Conservation (phyloP, 768 basidiomycete genomes). For the Auricularia auricula-judae region DNA sequence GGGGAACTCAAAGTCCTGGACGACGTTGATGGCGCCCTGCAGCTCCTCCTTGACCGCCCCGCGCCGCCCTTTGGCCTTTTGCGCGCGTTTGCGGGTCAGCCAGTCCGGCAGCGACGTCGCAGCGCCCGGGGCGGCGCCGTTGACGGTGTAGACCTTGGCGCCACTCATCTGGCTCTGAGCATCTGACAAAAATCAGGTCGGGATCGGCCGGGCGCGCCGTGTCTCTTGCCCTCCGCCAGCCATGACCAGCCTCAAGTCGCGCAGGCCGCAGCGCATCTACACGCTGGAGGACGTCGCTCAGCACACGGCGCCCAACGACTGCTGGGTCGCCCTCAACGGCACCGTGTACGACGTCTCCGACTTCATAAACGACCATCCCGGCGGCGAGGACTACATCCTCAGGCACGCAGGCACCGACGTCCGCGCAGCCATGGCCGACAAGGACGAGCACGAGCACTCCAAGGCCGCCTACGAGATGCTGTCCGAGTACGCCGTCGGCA, state of each 20-base stretch:
- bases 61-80: constrained; percentile 51
- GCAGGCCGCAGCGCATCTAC: constrained; percentile 28
- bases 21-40: constrained; percentile 79
- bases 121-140: constrained; percentile 78
- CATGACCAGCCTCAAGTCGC: not conserved
- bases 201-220: not conserved
- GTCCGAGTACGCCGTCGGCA: constrained; percentile 77
- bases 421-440: constrained; percentile 68
- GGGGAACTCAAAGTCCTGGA: constrained; percentile 95
- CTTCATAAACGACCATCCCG: constrained; percentile 85
- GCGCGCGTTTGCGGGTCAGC: constrained; percentile 65
- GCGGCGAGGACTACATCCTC: constrained; percentile 86
- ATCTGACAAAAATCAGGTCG: no score
- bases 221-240: not conserved
- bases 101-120: constrained; percentile 92
- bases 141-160: constrained; percentile 86
- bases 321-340: constrained; percentile 73
- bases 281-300: constrained; percentile 59
- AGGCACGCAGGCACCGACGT: constrained; percentile 79
- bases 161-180: no score
- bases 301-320: constrained; percentile 51
- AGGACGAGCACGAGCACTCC: constrained; percentile 76
- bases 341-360: constrained; percentile 84
- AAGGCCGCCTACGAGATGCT: constrained; percentile 88
- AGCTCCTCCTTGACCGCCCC: constrained; percentile 52